phyloP scores from a whole-genome alignment of 2,329 filamentous ascomycete species.

The Shiraia sp. region DNA sequence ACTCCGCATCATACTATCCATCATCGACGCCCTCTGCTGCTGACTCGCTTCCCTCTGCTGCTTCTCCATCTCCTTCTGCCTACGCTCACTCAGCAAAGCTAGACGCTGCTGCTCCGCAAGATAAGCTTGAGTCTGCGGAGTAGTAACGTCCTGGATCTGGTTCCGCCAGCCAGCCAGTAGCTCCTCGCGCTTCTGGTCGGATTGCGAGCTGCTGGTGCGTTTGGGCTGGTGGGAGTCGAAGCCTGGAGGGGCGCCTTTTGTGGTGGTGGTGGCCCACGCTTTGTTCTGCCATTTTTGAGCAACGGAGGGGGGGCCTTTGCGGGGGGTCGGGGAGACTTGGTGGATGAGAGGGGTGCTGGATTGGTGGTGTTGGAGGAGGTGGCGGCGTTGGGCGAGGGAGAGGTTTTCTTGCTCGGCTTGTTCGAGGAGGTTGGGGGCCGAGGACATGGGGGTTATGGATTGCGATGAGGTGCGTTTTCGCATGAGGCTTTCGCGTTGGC shows the following conservation, averaged over 20 bases:
- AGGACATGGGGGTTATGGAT: constrained; percentile 40
- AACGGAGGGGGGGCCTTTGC: constrained; percentile 25
- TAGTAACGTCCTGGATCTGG: constrained; percentile 31
- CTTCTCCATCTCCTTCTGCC: constrained; percentile 63
- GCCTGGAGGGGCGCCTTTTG: constrained; percentile 23
- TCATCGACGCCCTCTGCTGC: constrained; percentile 63
- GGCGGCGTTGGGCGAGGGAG: constrained; percentile 67
- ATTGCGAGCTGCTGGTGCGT: constrained; percentile 27
- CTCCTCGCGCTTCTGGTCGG: constrained; percentile 37
- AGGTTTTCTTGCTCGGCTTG: constrained; percentile 63
- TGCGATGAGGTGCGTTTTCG: constrained; percentile 45
- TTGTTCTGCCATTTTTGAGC: constrained; percentile 39
- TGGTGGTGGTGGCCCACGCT: constrained; percentile 17
- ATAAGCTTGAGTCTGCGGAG: constrained; percentile 20
- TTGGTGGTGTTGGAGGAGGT: constrained; percentile 42
- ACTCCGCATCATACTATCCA: constrained; percentile 76
- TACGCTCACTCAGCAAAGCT: constrained; percentile 63
- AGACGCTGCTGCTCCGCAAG: constrained; percentile 43
- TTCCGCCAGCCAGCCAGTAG: constrained; percentile 43
- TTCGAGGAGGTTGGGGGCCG: constrained; percentile 30
- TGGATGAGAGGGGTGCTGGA: constrained; percentile 11
- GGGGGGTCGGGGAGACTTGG: constrained; percentile 14
- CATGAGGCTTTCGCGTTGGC: constrained; percentile 59
- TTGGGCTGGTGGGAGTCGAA: constrained; percentile 47
- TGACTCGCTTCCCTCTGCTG: constrained; percentile 63